Base-by-base conservation (phyloP, 805 yeast genomes). In the Grigorovia transvaalensis region DNA sequence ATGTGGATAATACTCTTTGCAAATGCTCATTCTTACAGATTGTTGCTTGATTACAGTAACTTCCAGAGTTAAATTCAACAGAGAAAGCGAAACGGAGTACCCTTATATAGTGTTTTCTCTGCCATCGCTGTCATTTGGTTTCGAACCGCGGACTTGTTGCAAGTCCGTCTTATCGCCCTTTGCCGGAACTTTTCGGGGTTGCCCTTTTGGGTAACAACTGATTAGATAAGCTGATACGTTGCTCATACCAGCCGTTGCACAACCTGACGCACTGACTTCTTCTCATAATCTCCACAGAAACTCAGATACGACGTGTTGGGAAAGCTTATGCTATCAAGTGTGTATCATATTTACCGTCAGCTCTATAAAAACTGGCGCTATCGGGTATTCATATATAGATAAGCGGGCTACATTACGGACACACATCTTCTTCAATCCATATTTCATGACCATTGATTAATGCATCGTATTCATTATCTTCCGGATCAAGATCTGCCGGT, bases 401-500 rank as follows among this genome's bases (percentile, higher is more conserved):
- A 48, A 9, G 17, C 18, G 18, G n/a, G n/a, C 27, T 23, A 23
- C 11, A 29, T 56, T 49, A 85, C 4, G 96, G 95, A 66, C 95
- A 86, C 4, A 87, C 85, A 59, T 85, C 91, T 50, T 72, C 74
- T 63, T 86, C 91, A 47, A 73, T 74, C 96, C 96, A 87, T 57
- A 78, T 78, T 54, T 80, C 85, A 48, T 71, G 66, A 47, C 73
- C 75, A 53, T 74, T 75, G 57, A 46, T 20, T n/a, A 30, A 20
- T 13, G 83, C 74, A 53, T 76, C 77, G 59, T 54, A 51, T 30
- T 47, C 51, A 20, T 45, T 48, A 29, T 48, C 38, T 27, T 53
- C 51, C 9, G 12, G n/a, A 35, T 47, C 30, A 40, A 44, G 17
- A 15, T 35, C 40, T 35, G 47, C 30, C 15, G 44, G n/a, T 27